Conservation (phyloP, 345 rosid species). For the Kernera saxatilis region DNA sequence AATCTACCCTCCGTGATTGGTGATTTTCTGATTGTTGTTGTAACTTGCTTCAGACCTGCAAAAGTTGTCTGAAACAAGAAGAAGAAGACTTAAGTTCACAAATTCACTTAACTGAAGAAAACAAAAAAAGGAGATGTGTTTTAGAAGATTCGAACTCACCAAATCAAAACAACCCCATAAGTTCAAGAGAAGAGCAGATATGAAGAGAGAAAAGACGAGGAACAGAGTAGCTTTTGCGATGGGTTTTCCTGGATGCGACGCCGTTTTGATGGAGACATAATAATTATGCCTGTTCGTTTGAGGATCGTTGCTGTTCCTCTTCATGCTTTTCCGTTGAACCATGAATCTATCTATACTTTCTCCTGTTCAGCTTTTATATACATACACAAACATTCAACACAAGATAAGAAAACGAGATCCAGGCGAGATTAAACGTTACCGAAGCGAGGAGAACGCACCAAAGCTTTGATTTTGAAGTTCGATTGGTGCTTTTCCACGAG, state of each 20-base stretch:
- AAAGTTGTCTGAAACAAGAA: slow-evolving; percentile 3
- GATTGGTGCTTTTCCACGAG: slow-evolving; percentile 18
- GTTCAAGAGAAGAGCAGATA: slow-evolving; percentile 27
- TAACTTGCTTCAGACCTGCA: slow-evolving; percentile 20
- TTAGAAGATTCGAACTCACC: slow-evolving; percentile 4
- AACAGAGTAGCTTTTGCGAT: slow-evolving; percentile 27
- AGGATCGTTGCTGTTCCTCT: slow-evolving; percentile 16
- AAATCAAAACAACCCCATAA: slow-evolving; percentile 20
- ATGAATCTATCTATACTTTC: slow-evolving; percentile 7
- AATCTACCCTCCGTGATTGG: slow-evolving; percentile 31
- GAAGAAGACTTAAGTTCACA: background rate
- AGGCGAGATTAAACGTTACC: slow-evolving; percentile 14
- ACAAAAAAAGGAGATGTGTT: background rate
- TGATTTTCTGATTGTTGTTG: background rate
- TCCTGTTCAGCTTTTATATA: background rate
- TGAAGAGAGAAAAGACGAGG: slow-evolving; percentile 2
- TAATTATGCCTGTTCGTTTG: background rate
- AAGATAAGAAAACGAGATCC: background rate
- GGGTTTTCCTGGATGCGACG: slow-evolving; percentile 16
- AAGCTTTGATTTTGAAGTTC: background rate
- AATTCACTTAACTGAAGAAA: background rate
- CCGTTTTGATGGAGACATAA: slow-evolving; percentile 1
- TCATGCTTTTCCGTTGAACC: slow-evolving; percentile 18
- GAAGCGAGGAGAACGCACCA: background rate
- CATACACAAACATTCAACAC: background rate